Evolutionary conservation across 139 green algal species (phyloP).

Genomic region (Micractinium sp.): DNA sequence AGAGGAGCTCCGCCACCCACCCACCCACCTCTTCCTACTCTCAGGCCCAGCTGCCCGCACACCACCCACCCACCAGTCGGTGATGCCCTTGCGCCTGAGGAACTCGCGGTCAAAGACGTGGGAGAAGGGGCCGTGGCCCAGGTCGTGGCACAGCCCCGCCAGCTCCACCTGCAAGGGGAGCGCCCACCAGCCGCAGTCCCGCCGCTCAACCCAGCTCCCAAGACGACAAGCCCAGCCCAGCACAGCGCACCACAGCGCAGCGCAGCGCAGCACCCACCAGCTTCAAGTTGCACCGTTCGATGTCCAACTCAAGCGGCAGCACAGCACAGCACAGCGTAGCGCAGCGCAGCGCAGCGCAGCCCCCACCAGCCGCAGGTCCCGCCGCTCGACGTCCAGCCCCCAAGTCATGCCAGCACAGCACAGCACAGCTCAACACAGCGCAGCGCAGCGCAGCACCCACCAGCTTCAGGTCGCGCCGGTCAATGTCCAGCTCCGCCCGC

Average conservation of each 20-base stretch:
- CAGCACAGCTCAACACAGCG: constrained; percentile 34
- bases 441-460: constrained; percentile 31
- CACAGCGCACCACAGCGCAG: constrained; percentile 51
- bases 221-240: too few species aligned
- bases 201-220: too few species aligned
- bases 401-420: constrained; percentile 53
- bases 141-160: constrained; percentile 90
- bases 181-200: constrained; percentile 58
- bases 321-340: too few species aligned
- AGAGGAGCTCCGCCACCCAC: too few species aligned
- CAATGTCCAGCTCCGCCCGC: constrained; percentile 59
- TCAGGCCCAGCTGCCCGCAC: background rate
- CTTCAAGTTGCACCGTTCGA: constrained; percentile 65
- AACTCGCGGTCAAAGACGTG: constrained; percentile 91
- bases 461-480: constrained; percentile 61
- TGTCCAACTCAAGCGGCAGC: constrained; percentile 52
- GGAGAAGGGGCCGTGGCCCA: constrained; percentile 93
- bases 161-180: background rate
- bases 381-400: constrained; percentile 45
- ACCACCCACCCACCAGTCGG: constrained; percentile 43
- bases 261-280: constrained; percentile 32
- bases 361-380: constrained; percentile 57
- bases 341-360: background rate
- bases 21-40: too few species aligned
- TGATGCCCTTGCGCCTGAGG: constrained; percentile 59